Conservation (phyloP, 352 stramenopile genomes). For the Phytophthora pistaciae region DNA sequence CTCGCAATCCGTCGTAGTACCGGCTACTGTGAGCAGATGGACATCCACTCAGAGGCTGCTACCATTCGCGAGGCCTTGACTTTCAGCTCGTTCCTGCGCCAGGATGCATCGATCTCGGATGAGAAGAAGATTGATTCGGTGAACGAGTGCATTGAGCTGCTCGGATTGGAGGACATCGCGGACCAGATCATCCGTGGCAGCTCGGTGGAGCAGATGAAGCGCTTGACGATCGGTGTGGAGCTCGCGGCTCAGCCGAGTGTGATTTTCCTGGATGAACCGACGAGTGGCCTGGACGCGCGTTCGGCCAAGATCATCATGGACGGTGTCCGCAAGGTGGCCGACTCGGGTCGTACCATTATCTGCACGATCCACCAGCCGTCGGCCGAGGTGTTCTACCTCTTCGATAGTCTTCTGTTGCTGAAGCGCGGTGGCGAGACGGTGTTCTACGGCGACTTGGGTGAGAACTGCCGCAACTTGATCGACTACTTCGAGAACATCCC, state of each 20-base stretch:
- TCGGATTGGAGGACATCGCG: background rate
- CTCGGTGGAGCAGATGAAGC: slow-evolving; percentile 29
- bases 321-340: slow-evolving; percentile 25
- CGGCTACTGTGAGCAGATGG: slow-evolving; percentile 15
- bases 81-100: slow-evolving; percentile 22
- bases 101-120: slow-evolving; percentile 9
- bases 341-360: slow-evolving; percentile 50
- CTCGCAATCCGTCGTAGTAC: slow-evolving; percentile 23
- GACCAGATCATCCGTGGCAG: slow-evolving; percentile 30
- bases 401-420: slow-evolving; percentile 82
- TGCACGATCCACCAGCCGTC: slow-evolving; percentile 93
- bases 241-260: slow-evolving; percentile 30
- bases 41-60: slow-evolving; percentile 6
- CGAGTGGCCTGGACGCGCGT: slow-evolving; percentile 26
- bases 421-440: slow-evolving; percentile 45
- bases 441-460: slow-evolving; percentile 49
- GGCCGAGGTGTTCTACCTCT: slow-evolving; percentile 81
- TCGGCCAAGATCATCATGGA: slow-evolving; percentile 31
- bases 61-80: slow-evolving; percentile 26
- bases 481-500: slow-evolving; percentile 48
- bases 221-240: slow-evolving; percentile 28
- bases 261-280: slow-evolving; percentile 32
- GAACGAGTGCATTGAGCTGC: slow-evolving; percentile 25
- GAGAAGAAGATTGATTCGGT: slow-evolving; percentile 20
- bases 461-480: slow-evolving; percentile 41